Evolutionary conservation across 2,329 filamentous ascomycete genomes (phyloP).

Genomic region (Stemphylium beticola): DNA sequence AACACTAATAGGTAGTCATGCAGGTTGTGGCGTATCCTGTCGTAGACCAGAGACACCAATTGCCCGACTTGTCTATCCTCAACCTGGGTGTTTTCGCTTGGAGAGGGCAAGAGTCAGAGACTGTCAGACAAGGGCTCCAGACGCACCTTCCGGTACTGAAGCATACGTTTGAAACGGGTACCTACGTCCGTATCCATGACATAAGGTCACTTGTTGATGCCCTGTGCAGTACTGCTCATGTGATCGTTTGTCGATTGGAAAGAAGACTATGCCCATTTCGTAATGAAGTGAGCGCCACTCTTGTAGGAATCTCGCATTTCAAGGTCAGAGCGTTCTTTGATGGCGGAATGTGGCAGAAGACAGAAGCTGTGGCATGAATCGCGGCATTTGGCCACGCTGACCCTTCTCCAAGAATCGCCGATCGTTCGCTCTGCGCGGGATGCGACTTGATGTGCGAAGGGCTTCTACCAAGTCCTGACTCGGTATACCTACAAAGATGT

Average conservation of each 20-base stretch:
- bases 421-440: neutral
- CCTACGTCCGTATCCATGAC: neutral
- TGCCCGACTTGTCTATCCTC: neutral
- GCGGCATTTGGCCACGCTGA: neutral
- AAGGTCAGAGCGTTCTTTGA: too few relatives aligned
- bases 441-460: neutral
- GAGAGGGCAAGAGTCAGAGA: neutral
- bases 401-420: neutral
- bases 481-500: neutral
- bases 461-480: constrained; percentile 2
- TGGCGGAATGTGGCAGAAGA: too few relatives aligned
- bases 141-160: neutral
- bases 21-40: neutral
- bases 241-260: too few relatives aligned
- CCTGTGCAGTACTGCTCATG: neutral
- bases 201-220: neutral
- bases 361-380: too few relatives aligned
- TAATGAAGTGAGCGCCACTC: too few relatives aligned
- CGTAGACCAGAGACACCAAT: neutral
- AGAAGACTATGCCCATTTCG: too few relatives aligned
- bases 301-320: too few relatives aligned
- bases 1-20: neutral
- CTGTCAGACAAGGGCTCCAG: neutral
- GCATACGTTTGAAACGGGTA: neutral
- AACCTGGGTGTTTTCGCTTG: neutral